Evolutionary conservation across 495 filamentous ascomycete species (phyloP), one percentile per base, ranked within the genome.

Genomic region (Hypoxylon cercidicola): DNA sequence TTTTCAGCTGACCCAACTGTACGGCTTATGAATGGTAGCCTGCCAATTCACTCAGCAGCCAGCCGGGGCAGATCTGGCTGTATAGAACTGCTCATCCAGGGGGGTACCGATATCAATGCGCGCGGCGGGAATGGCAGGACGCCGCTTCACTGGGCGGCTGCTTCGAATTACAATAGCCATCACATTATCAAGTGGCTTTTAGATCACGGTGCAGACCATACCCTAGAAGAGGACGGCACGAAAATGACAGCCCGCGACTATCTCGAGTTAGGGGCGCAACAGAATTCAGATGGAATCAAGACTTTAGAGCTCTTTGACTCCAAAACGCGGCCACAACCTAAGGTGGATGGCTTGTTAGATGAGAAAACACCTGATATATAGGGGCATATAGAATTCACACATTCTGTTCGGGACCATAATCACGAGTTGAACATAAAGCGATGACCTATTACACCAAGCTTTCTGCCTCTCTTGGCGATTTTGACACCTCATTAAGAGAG

Each of bases 241-340:
- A 15, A 16, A 2, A 49, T 49, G 46, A 49, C 46, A 11, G 46
- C 46, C 0, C 46, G 46, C 21, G 46, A 49, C 28, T 32, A 49
- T 10, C 9, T 19, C 5, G 46, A 49, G 46, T 11, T 32, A 13
- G 16, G 3, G 52, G 20, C 23, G 20, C 52, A 18, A 45, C 5
- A 35, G 34, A 10, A 7, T 10, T 2, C 9, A 35, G 34, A 35
- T 13, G 1, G 9, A 35, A 13, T 7, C 8, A 10, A 35, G 34
- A 35, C 9, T 2, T 35, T 35, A 7, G 13, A 35, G 34, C 8
- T 35, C 34, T 35, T 35, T 13, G 34, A 35, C 9, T 1, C 34
- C 34, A 10, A 35, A 10, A 35, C 13, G 34, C 34, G 13, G 34
- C 13, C 34, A 2, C 34, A 13, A 10, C 1, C 9, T 7, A 35